Base-by-base conservation (phyloP, 352 stramenopile genomes). In the Phytophthora citricola region DNA sequence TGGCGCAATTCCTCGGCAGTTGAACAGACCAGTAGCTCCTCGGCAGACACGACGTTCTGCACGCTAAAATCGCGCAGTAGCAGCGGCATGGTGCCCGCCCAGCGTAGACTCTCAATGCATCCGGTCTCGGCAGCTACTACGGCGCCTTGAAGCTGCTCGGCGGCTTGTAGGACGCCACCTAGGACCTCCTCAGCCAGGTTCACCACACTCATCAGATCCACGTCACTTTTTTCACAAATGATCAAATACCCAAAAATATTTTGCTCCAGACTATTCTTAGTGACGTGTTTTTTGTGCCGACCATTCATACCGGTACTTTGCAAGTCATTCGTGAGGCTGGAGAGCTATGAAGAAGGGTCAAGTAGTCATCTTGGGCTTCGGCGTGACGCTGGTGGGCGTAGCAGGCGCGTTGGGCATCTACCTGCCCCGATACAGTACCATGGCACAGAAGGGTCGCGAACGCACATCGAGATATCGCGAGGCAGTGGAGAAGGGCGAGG, bases 141-240 rank as follows among this genome's bases (percentile, higher is more conserved):
- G 17, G 67, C 69, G 29, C 75, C 73, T 24, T 81, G 72, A 11
- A 94, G 77, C 29, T 79, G 67, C 66, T 92, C 81, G 0, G 81
- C 77, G 36, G 76, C 71, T 41, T 87, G 72, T 49, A 90, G 59
- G 20, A 92, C 80, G 55, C 75, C 73, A 36, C 56, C 55, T 46
- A 91, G 41, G 48, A 89, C 58, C 62, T 92, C 82, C 53, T 91
- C 84, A 1, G 72, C 72, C 32, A 92, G 62, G 73, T 83, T 82
- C 56, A 89, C 76, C 2, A 66, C 67, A 36, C 31, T 36, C 31
- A 36, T 36, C 31, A 36, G 41, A 50, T 58, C 43, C 15, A 10
- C 24, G 53, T 31, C 26, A 57, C 39, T 41, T 43, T 22, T 39
- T 43, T n/a, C 3, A 43, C 27, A 46, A 5, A 31, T 49, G 4